A percentile compares a stretch with the other conserved stretches of the same genome.
These are phyloP conservation scores for Sporothrix phasma DNA, from an alignment of 2,329 filamentous ascomycete genomes.

Conservation along the genomic window DNA sequence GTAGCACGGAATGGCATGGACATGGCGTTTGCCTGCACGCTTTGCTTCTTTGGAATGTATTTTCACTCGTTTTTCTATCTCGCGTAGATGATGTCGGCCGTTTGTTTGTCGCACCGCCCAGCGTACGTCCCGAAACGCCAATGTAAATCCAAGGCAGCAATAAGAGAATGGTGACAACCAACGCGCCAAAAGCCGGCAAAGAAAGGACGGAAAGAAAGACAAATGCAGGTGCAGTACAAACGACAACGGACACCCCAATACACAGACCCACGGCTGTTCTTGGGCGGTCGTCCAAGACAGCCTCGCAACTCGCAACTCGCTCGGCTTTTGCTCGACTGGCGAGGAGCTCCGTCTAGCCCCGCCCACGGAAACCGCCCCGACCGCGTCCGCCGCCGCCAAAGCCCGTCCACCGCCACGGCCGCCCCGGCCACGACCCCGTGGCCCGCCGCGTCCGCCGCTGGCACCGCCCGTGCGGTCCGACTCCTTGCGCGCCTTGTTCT, in stretches of 20 bases:
- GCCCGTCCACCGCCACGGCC: conserved; percentile 18
- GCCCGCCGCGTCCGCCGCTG: conserved; percentile 27
- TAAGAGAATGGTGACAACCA: not conserved
- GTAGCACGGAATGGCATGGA: too few species aligned
- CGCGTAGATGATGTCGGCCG: not conserved
- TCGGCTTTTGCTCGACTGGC: too few species aligned
- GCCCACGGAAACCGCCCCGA: conserved; percentile 15
- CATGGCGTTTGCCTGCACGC: too few species aligned
- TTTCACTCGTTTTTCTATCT: not conserved
- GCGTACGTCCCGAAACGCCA: not conserved
- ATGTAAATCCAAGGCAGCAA: not conserved
- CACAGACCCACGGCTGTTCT: too few species aligned
- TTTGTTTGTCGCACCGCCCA: not conserved
- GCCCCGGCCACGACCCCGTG: conserved; percentile 24
- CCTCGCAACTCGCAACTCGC: too few species aligned
- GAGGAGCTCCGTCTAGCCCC: conserved; percentile 10
- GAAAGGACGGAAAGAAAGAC: not conserved
- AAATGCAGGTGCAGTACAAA: not conserved
- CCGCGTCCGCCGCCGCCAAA: conserved; percentile 15
- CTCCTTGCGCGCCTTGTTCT: conserved; percentile 99
- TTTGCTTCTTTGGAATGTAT: too few species aligned
- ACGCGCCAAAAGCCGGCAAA: too few species aligned
- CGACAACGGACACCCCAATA: not conserved
- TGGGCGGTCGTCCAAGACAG: too few species aligned
- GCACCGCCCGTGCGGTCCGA: conserved; percentile 50